A percentile compares a stretch with the other conserved stretches of the same genome.
These are phyloP conservation scores for Oryza meyeriana DNA, from an alignment of 176 grass and related monocot species.

Conservation along the genomic window DNA sequence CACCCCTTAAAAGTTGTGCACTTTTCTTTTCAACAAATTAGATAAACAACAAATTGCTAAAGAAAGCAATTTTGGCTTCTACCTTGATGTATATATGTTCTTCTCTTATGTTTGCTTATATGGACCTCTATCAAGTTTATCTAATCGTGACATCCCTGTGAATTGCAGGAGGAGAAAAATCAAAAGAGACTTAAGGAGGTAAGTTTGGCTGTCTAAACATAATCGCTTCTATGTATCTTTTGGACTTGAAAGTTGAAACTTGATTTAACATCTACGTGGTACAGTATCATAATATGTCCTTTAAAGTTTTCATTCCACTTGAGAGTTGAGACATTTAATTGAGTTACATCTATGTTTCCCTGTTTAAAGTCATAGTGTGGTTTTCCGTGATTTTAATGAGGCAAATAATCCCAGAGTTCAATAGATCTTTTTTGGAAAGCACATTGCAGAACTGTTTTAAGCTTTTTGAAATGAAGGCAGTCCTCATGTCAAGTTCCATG, in stretches of 20 bases:
- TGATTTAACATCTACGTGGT: neutral
- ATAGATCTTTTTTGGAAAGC: neutral
- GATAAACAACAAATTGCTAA: neutral
- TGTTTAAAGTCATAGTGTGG: neutral
- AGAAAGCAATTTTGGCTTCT: neutral
- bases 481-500: neutral
- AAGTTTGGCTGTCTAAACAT: neutral
- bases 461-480: constrained; percentile 3
- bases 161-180: constrained; percentile 58
- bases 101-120: neutral
- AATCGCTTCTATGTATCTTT: neutral
- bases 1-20: neutral
- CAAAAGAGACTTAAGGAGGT: constrained; percentile 79
- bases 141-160: constrained; percentile 4
- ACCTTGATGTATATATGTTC: neutral
- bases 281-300: neutral
- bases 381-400: neutral
- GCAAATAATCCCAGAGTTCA: neutral
- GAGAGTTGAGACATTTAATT: neutral
- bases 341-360: neutral
- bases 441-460: neutral
- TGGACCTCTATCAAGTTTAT: constrained; percentile 3
- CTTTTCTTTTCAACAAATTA: neutral
- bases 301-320: neutral
- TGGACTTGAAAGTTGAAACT: neutral